Conservation (phyloP, 768 basidiomycete genomes). For the Termitomyces sp. region DNA sequence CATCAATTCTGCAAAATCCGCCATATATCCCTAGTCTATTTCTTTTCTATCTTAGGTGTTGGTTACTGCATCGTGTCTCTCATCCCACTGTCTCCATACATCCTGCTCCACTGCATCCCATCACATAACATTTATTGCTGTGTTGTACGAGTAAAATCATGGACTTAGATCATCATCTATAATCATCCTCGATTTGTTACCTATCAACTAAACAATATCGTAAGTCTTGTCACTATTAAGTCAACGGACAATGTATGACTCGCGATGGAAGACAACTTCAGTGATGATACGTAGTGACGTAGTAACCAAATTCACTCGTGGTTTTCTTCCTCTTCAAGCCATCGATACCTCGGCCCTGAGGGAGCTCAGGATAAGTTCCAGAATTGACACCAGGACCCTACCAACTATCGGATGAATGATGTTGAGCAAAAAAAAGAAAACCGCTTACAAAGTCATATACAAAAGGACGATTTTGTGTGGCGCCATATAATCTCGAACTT, state of each 20-base stretch:
- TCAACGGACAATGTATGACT: neutral
- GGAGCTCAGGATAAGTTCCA: slow-evolving; percentile 44
- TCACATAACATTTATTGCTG: slow-evolving; percentile 16
- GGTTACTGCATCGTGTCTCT: slow-evolving; percentile 12
- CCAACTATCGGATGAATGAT: neutral
- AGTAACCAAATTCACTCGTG: slow-evolving; percentile 37
- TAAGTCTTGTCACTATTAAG: no score
- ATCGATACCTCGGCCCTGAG: slow-evolving; percentile 20
- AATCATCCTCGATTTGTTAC: slow-evolving; percentile 9
- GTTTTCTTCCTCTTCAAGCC: slow-evolving; percentile 25
- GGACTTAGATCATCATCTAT: slow-evolving; percentile 13
- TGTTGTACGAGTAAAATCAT: slow-evolving; percentile 15
- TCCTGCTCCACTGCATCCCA: slow-evolving; percentile 8
- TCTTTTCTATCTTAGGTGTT: slow-evolving; percentile 13
- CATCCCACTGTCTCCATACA: slow-evolving; percentile 11
- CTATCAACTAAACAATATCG: neutral
- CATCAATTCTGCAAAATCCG: slow-evolving; percentile 6
- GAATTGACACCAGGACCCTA: slow-evolving; percentile 54
- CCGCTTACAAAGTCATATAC: slow-evolving; percentile 66
- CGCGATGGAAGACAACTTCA: slow-evolving; percentile 1
- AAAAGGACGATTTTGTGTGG: slow-evolving; percentile 70
- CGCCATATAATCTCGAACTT: slow-evolving; percentile 75
- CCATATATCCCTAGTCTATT: slow-evolving; percentile 12
- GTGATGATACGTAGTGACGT: slow-evolving; percentile 41
- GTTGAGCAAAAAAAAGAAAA: neutral